Percentiles rank a stretch among this genome's conserved stretches.
Conservation (phyloP, 352 stramenopile genomes). For the Phytophthora tentaculata region DNA sequence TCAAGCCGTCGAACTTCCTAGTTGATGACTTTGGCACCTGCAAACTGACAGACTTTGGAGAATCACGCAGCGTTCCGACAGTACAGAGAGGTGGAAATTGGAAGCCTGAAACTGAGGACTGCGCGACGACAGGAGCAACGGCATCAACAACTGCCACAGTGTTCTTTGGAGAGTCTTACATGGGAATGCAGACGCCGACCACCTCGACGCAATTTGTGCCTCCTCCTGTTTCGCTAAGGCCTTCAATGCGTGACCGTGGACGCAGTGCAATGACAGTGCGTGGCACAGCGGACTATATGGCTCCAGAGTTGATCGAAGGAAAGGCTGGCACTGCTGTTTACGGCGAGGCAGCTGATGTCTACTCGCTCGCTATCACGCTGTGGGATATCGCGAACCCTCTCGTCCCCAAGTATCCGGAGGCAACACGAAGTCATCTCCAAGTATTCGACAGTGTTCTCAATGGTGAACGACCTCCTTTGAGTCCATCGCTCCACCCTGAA, state of each 20-base stretch:
- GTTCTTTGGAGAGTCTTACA: conserved; percentile 32
- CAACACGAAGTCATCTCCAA: conserved; percentile 67
- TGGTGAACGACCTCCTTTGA: conserved; percentile 58
- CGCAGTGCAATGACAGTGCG: conserved; percentile 70
- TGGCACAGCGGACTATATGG: conserved; percentile 86
- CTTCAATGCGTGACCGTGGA: conserved; percentile 40
- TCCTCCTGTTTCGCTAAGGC: conserved; percentile 22
- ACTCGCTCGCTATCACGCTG: conserved; percentile 76
- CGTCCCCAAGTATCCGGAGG: conserved; percentile 66
- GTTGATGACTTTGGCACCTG: conserved; percentile 52
- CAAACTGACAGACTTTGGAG: conserved; percentile 70
- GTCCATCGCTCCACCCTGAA: conserved; percentile 38
- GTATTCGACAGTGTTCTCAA: conserved; percentile 74
- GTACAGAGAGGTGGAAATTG: conserved; percentile 20
- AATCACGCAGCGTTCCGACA: conserved; percentile 52
- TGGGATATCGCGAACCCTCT: conserved; percentile 79
- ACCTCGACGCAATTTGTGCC: conserved; percentile 20
- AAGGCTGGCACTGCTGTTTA: conserved; percentile 74
- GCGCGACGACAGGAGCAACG: conserved; percentile 22
- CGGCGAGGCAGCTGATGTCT: conserved; percentile 75
- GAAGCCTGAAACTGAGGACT: conserved; percentile 17
- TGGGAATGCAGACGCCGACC: conserved; percentile 28
- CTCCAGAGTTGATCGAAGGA: conserved; percentile 77
- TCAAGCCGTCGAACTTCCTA: conserved; percentile 76
- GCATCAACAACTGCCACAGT: conserved; percentile 20